Base-by-base conservation (phyloP, 2,329 filamentous ascomycete species). In the Tolypocladium amazonense region DNA sequence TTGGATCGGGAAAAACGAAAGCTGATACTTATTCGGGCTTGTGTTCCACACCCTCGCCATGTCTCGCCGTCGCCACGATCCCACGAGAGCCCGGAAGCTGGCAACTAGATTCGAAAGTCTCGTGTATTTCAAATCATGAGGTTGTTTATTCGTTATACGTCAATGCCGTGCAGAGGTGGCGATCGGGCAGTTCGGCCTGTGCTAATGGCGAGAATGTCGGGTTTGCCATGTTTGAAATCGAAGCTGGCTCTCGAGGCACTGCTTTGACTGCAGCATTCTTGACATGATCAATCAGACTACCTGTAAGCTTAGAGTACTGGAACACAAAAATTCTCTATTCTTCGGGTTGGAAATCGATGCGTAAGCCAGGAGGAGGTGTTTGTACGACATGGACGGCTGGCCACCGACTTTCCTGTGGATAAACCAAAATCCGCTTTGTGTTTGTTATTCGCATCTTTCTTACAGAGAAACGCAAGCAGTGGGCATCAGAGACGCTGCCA, bases 261-360 rank as follows among this genome's bases (percentile, higher is more conserved):
- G 15, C 47, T 15, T 20, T 15, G 3, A 20, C 27, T 20, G 25
- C 3, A 52, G 9, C 12, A 6, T 11, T 4, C 15, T 9, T 11
- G 9, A 8, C 8, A 52, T 9, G 1, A 12, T 6, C 27, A 52
- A 12, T 3, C 11, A 30, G 45, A 20, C 45, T 1, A 0, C 1
- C 5, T 9, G 4, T 4, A 2, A 3, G 6, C 1, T 6, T 7
- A 15, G 15, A 11, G 0, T 20, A 2, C 5, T 18, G 3, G 1
- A 14, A 30, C 0, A 5, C 14, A 4, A 20, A 2, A 30, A n/a
- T 20, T n/a, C 27, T 18, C 45, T 4, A 15, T 30, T 5, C 1
- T 23, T 6, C 23, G 4, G 11, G 23, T 15, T 12, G 2, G 18
- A 2, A 8, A 4, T 30, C 35, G 25, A 2, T 50, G 45, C 7